Conservation (phyloP, 176 grass and related monocot genomes). For the Carex cristatella region DNA sequence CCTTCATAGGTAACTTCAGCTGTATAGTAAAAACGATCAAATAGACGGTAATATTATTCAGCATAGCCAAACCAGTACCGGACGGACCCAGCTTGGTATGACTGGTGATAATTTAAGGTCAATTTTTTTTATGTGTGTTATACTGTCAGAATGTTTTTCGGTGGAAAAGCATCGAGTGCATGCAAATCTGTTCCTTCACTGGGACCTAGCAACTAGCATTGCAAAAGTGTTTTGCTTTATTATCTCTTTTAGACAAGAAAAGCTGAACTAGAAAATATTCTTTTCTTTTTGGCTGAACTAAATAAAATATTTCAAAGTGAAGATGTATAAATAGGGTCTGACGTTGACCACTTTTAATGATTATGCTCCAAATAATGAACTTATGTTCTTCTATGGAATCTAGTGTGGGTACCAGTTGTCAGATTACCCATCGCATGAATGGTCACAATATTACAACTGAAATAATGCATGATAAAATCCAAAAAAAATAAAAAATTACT, state of each 20-base stretch:
- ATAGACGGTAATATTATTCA: not conserved
- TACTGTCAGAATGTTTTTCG: conserved; percentile 3
- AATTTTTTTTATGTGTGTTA: not conserved
- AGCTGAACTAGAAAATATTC: not conserved
- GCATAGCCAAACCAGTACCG: not conserved
- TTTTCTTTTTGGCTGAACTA: not conserved
- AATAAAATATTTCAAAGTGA: not conserved
- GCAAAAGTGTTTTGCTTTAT: conserved; percentile 17
- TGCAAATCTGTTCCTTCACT: not conserved
- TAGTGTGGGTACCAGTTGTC: not conserved
- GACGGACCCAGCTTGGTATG: not conserved
- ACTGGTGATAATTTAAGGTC: not conserved
- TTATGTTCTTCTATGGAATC: not conserved
- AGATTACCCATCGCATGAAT: not conserved
- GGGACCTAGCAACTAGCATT: not conserved
- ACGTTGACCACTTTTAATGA: not conserved
- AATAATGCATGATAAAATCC: too few species aligned
- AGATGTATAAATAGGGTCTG: not conserved
- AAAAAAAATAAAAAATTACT: too few species aligned
- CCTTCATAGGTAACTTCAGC: not conserved
- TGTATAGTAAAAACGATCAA: not conserved
- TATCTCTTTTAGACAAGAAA: conserved; percentile 8
- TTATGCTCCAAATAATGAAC: not conserved
- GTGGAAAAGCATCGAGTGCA: conserved; percentile 13
- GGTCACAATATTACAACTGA: not conserved